Base-by-base conservation (phyloP, 139 green algal genomes). In the Tetradesmus obliquus region DNA sequence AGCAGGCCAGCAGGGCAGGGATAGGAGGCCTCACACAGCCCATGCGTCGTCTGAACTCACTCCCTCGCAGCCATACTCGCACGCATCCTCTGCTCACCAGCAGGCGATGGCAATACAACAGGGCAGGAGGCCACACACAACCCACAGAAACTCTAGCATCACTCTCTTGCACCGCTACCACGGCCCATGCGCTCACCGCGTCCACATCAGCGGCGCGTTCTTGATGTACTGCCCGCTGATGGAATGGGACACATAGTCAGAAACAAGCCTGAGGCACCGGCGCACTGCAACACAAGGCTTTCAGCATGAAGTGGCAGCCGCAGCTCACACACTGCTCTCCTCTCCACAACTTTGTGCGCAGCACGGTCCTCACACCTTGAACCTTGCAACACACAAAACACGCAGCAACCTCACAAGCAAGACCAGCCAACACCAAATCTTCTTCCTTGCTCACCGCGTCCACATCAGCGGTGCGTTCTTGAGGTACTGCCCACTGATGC, bases 401-500 rank as follows among this genome's bases (percentile, higher is more conserved):
- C 6, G 57, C 6, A 66, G 57, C 57, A 66, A 7, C 57, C 57
- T 13, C 57, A 66, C 57, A 9, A 9, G 57, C 57, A 66, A 66
- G 60, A 10, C 10, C 60, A 72, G 60, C 69, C 69, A 79, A 10
- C 5, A 83, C 3, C 20, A 83, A 22, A 4, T 6, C n/a, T 55
- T 13, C 24, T 22, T 55, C 22, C 51, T 24, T 32, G n/a, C 76
- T 51, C 76, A 85, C 86, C 86, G 79, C 2, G 86, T 90, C 86
- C 86, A 84, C 19, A 84, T 1, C 5, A 94, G 62, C 1, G 88
- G 82, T 17, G 82, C 7, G 80, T 85, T 57, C 57, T 93, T 92
- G 51, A 96, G 72, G 81, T 93, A 93, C 45, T 92, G 66, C 24
- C 89, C 83, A 79, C 81, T 87, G 84, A 95, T 92, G 74, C 90